These are phyloP conservation scores for Annulohypoxylon bovei DNA, from an alignment of 495 filamentous ascomycete species.

Conservation along the genomic window DNA sequence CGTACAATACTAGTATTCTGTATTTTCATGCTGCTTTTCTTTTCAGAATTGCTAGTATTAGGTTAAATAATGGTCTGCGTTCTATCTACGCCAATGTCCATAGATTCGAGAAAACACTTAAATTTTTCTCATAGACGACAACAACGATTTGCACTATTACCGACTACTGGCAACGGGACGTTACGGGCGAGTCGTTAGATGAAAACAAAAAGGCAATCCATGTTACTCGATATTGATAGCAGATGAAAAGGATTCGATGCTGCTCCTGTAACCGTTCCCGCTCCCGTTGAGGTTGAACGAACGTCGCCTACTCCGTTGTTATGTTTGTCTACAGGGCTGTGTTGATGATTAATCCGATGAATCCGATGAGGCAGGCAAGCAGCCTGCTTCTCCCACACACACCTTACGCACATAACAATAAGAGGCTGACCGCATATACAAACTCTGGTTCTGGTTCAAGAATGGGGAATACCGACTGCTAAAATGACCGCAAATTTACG, in stretches of 20 bases:
- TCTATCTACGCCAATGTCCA: background rate
- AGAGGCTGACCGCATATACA: slow-evolving; percentile 34
- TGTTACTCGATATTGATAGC: slow-evolving; percentile 7
- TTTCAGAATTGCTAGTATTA: slow-evolving; percentile 4
- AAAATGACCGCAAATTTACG: slow-evolving; percentile 35
- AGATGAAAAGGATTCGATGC: slow-evolving; percentile 18
- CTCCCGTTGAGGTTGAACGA: slow-evolving; percentile 27
- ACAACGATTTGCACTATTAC: background rate
- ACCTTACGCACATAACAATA: slow-evolving; percentile 18
- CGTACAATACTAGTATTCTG: background rate
- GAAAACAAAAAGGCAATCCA: background rate
- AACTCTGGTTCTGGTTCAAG: background rate
- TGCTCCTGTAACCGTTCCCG: slow-evolving; percentile 16
- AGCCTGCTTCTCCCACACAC: slow-evolving; percentile 9
- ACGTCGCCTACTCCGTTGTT: slow-evolving; percentile 37
- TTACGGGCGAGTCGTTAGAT: background rate
- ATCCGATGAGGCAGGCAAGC: slow-evolving; percentile 13
- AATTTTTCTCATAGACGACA: background rate
- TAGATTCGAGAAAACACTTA: background rate
- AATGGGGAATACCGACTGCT: slow-evolving; percentile 23
- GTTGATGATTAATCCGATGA: slow-evolving; percentile 9
- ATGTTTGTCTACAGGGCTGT: slow-evolving; percentile 27
- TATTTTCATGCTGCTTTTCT: background rate
- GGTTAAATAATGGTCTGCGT: slow-evolving; percentile 11
- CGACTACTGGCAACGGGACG: background rate